These are phyloP conservation scores for Nothomitra cinnamomea DNA, from an alignment of 2,329 filamentous ascomycete genomes.

Conservation along the genomic window DNA sequence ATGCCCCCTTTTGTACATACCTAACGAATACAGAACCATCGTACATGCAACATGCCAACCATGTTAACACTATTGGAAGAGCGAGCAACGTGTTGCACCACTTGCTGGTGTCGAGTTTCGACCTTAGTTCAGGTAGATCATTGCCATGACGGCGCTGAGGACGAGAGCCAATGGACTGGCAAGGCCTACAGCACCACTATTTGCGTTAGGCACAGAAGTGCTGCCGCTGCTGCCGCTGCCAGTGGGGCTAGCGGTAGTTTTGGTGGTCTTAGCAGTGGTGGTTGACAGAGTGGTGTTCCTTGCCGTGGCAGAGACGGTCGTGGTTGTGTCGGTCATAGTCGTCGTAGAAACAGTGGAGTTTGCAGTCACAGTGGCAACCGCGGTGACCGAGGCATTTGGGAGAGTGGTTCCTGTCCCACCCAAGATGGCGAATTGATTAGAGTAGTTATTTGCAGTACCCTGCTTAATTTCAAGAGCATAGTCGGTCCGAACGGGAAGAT, in stretches of 20 bases:
- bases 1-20: background rate
- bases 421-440: slow-evolving; percentile 30
- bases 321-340: background rate
- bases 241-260: slow-evolving; percentile 10
- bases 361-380: background rate
- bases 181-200: slow-evolving; percentile 14
- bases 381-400: background rate
- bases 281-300: background rate
- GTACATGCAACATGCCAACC: background rate
- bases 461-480: slow-evolving; percentile 44
- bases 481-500: slow-evolving; percentile 27
- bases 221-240: slow-evolving; percentile 11
- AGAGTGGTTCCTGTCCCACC: slow-evolving; percentile 16
- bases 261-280: background rate
- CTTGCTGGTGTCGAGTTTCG: background rate
- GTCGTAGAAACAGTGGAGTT: background rate
- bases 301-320: slow-evolving; percentile 5
- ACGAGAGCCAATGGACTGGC: slow-evolving; percentile 23
- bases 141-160: slow-evolving; percentile 23
- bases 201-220: slow-evolving; percentile 7
- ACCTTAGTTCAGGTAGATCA: slow-evolving; percentile 23
- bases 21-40: background rate
- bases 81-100: background rate
- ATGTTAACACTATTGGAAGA: background rate
- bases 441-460: slow-evolving; percentile 35